Base-by-base conservation (phyloP, 2,329 filamentous ascomycete species). In the Cladophialophora immunda region DNA sequence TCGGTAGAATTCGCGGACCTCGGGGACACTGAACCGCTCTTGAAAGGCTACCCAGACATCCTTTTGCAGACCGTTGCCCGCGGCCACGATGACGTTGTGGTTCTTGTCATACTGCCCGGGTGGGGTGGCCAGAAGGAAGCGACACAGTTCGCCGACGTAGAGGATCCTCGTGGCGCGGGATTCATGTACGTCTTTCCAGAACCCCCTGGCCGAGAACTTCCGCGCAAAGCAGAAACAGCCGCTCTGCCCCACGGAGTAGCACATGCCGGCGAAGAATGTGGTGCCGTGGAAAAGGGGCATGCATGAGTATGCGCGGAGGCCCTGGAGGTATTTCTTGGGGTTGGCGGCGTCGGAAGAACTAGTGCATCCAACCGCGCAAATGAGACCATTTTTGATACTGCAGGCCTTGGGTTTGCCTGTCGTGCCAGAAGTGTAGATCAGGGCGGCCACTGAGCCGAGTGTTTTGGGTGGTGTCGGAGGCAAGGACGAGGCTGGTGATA, bases 1-100 rank as follows among this genome's bases (percentile, higher is more conserved):
- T 76, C 90, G 91, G 82, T 92, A 94, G 78, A 94, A 92, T 76
- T 94, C 91, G 65, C 81, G 81, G 1, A 93, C 86, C 27, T 85
- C 83, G 79, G 73, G 47, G 3, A 82, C 71, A n/a, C 74, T 75
- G 67, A 76, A 78, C 1, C 76, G 71, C 29, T 73, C 61, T 17
- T 74, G 78, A 75, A 84, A 84, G 25, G 75, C 77, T 45, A 82
- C 78, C 82, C 82, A 84, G 56, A 84, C 81, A 58, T 84, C 82
- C 2, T 74, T 77, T 2, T 82, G 78, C 4, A 85, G 72, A 0
- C 83, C 83, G 58, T 84, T 85, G 0, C 83, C 83, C 8, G 69
- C 67, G 3, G 81, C 82, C 0, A 82, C 79, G 25, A 79, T 79
- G 68, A 80, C 81, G 4, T 75, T 70, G 69, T 85, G 83, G n/a